These are phyloP conservation scores for Ambrosia artemisiifolia DNA, from an alignment of 129 eudicot genomes.

Conservation along the genomic window DNA sequence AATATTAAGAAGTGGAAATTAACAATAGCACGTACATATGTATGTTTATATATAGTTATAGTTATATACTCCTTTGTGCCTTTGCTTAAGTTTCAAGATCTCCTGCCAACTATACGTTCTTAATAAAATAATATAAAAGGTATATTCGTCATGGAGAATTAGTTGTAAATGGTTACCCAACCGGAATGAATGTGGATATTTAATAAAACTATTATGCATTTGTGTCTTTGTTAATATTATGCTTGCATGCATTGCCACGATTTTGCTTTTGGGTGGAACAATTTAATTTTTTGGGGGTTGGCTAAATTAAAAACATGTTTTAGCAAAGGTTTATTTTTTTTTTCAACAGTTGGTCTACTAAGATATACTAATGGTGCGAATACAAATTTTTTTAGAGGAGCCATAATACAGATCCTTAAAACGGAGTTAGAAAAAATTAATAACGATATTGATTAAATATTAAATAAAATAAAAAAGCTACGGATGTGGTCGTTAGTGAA, in stretches of 20 bases:
- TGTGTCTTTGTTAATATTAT: too few species aligned
- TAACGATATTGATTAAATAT: too few species aligned
- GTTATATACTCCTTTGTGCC: background rate
- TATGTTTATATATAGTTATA: background rate
- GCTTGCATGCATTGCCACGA: conserved; percentile 1
- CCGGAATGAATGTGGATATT: too few species aligned
- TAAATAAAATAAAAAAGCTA: too few species aligned
- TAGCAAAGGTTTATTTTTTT: background rate
- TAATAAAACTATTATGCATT: too few species aligned
- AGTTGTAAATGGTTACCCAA: too few species aligned
- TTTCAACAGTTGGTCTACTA: too few species aligned
- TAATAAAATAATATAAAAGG: background rate
- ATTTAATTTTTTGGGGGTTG: background rate
- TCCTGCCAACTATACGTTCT: background rate
- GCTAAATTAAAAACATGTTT: background rate
- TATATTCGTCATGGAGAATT: background rate
- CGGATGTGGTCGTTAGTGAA: too few species aligned
- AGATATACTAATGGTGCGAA: too few species aligned
- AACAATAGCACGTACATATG: background rate
- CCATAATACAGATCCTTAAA: too few species aligned
- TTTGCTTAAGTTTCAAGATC: background rate
- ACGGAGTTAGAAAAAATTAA: too few species aligned
- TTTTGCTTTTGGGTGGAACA: background rate
- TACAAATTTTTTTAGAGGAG: too few species aligned
- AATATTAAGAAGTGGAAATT: background rate